These are phyloP conservation scores for Spathaspora sp. DNA, from an alignment of 805 yeast genomes.

Conservation along the genomic window DNA sequence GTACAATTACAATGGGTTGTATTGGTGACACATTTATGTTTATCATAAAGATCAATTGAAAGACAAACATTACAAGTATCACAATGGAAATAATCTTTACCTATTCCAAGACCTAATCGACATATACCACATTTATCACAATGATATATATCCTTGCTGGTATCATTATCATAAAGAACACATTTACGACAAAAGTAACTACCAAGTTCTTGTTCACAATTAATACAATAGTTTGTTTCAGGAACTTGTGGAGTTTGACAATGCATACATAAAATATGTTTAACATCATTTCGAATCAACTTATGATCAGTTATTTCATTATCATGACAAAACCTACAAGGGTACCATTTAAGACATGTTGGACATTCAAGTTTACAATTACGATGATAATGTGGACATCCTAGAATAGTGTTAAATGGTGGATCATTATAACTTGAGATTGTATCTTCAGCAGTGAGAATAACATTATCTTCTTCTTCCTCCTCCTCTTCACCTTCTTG, in stretches of 20 bases:
- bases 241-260: constrained; percentile 78
- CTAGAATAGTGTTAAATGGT: constrained; percentile 45
- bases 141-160: constrained; percentile 78
- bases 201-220: constrained; percentile 67
- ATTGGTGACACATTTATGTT: constrained; percentile 81
- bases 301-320: constrained; percentile 56
- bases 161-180: constrained; percentile 78
- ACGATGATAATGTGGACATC: constrained; percentile 81
- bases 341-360: constrained; percentile 67
- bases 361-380: constrained; percentile 83
- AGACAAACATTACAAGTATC: constrained; percentile 85
- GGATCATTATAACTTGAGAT: constrained; percentile 45
- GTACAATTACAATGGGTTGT: constrained; percentile 92
- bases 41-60: constrained; percentile 69
- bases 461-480: constrained; percentile 37
- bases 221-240: constrained; percentile 56
- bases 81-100: constrained; percentile 89
- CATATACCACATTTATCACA: constrained; percentile 93
- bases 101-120: constrained; percentile 82
- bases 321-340: constrained; percentile 88
- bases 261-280: constrained; percentile 74
- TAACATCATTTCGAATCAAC: constrained; percentile 50
- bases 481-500: constrained; percentile 19
- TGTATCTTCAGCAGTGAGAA: constrained; percentile 45
- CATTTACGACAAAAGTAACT: constrained; percentile 76